These are phyloP conservation scores for Naganishia onofrii DNA, from an alignment of 768 basidiomycete genomes.

Conservation along the genomic window DNA sequence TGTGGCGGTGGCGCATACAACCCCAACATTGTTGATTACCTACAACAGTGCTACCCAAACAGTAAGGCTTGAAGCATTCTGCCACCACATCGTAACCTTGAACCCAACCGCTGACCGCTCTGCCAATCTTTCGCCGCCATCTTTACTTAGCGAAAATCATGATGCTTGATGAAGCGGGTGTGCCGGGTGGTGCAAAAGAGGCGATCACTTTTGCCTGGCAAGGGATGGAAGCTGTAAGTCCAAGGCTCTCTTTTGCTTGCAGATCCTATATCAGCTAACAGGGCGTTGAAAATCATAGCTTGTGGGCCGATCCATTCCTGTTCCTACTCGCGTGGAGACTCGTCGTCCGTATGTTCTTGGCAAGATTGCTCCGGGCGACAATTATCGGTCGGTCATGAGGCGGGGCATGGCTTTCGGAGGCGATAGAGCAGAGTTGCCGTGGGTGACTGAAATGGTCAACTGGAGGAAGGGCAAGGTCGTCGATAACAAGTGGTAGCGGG, in stretches of 20 bases:
- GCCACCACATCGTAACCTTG: background rate
- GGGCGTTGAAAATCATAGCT: slow-evolving; percentile 18
- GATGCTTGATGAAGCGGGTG: slow-evolving; percentile 37
- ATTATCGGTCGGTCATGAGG: slow-evolving; percentile 29
- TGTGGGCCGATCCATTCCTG: slow-evolving; percentile 35
- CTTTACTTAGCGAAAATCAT: slow-evolving; percentile 36
- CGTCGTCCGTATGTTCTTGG: slow-evolving; percentile 37
- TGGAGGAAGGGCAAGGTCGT: slow-evolving; percentile 25
- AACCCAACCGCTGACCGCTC: background rate
- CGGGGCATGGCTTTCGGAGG: slow-evolving; percentile 31
- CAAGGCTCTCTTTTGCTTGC: background rate
- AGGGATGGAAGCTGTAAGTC: slow-evolving; percentile 40
- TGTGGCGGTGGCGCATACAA: slow-evolving; percentile 43
- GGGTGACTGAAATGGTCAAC: slow-evolving; percentile 29
- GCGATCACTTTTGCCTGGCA: slow-evolving; percentile 42
- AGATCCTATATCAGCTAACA: background rate
- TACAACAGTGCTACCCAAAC: slow-evolving; percentile 30
- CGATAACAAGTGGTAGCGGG: slow-evolving; percentile 28
- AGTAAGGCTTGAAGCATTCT: slow-evolving; percentile 23
- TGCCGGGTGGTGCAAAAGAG: slow-evolving; percentile 38
- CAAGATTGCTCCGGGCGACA: slow-evolving; percentile 34
- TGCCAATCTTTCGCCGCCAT: background rate
- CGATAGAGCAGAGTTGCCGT: slow-evolving; percentile 25
- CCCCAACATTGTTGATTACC: slow-evolving; percentile 35
- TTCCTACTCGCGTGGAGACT: slow-evolving; percentile 34